phyloP scores from a whole-genome alignment of 768 basidiomycete genomes.

The Serendipita sp. region DNA sequence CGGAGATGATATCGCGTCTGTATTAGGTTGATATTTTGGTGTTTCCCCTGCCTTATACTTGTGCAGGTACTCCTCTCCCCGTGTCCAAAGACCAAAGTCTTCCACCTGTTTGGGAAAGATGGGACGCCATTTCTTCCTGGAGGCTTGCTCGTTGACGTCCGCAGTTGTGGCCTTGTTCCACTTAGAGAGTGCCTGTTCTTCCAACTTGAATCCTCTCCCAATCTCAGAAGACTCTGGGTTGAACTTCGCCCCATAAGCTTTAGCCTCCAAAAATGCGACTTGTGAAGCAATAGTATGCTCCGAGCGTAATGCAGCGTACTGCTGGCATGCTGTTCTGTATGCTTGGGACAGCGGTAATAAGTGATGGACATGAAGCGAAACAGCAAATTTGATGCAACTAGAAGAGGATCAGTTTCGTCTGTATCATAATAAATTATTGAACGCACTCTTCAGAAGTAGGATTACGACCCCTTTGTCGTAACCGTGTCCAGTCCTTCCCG shows the following conservation, averaged over 20 bases:
- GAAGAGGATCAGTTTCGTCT: constrained; percentile 10
- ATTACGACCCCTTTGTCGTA: constrained; percentile 67
- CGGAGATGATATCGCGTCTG: neutral
- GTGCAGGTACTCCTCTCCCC: constrained; percentile 53
- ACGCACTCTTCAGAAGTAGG: constrained; percentile 85
- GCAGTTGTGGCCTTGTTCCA: constrained; percentile 39
- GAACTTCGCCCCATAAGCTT: constrained; percentile 54
- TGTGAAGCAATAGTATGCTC: constrained; percentile 63
- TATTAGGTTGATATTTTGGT: constrained; percentile 20
- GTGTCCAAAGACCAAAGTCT: constrained; percentile 43
- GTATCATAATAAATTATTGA: neutral
- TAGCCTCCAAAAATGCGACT: constrained; percentile 68
- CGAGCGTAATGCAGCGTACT: constrained; percentile 79
- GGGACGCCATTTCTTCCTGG: constrained; percentile 65
- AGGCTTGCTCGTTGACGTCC: constrained; percentile 42
- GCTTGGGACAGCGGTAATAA: constrained; percentile 53
- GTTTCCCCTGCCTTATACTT: constrained; percentile 56
- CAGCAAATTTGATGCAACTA: constrained; percentile 68
- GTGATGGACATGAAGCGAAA: constrained; percentile 59
- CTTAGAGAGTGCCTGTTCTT: constrained; percentile 43
- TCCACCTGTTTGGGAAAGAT: constrained; percentile 22
- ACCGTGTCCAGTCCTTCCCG: constrained; percentile 56
- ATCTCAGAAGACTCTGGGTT: constrained; percentile 34
- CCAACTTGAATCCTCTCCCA: constrained; percentile 41
- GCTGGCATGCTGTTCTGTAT: constrained; percentile 60